Evolutionary conservation across 2,329 filamentous ascomycete species (phyloP).

Genomic region (Claviceps quebecensis): DNA sequence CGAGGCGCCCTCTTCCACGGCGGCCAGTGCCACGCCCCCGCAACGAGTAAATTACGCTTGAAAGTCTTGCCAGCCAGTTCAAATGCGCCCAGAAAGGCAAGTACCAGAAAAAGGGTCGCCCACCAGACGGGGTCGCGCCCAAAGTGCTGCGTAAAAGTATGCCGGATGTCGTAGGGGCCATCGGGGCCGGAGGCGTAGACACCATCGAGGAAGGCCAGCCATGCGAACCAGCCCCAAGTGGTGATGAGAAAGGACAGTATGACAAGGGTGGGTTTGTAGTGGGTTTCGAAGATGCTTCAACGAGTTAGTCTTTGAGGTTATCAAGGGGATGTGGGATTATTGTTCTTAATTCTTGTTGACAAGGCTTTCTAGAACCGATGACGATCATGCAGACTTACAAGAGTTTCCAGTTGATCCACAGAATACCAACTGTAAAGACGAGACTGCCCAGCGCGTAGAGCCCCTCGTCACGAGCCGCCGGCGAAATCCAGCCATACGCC

Average conservation of each 20-base stretch:
- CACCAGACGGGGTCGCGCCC: slow-evolving; percentile 63
- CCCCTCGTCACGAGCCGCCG: slow-evolving; percentile 45
- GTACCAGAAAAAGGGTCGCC: slow-evolving; percentile 50
- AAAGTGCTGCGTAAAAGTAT: slow-evolving; percentile 51
- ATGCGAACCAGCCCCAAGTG: slow-evolving; percentile 52
- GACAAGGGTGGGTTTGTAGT: slow-evolving; percentile 57
- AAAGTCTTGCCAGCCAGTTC: slow-evolving; percentile 46
- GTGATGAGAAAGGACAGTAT: slow-evolving; percentile 44
- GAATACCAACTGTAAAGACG: slow-evolving; percentile 54
- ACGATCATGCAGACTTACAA: slow-evolving; percentile 35
- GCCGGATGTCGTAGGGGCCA: slow-evolving; percentile 50
- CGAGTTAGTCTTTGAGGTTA: not conserved
- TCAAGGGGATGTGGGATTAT: too few species aligned
- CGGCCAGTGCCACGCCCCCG: slow-evolving; percentile 33
- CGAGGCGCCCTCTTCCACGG: slow-evolving; percentile 23
- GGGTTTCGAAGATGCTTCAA: slow-evolving; percentile 53
- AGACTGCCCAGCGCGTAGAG: slow-evolving; percentile 63
- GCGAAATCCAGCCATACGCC: slow-evolving; percentile 33
- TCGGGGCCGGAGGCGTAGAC: slow-evolving; percentile 40
- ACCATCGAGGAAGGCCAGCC: slow-evolving; percentile 58
- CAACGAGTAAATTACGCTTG: slow-evolving; percentile 31
- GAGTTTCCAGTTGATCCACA: slow-evolving; percentile 64
- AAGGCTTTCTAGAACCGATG: too few species aligned
- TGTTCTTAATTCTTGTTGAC: too few species aligned
- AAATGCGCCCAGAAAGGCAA: slow-evolving; percentile 45